Percentiles rank a stretch among this genome's conserved stretches.
Conservation (phyloP, 139 green algal genomes). For the Deuterostichococcus epilithicus region DNA sequence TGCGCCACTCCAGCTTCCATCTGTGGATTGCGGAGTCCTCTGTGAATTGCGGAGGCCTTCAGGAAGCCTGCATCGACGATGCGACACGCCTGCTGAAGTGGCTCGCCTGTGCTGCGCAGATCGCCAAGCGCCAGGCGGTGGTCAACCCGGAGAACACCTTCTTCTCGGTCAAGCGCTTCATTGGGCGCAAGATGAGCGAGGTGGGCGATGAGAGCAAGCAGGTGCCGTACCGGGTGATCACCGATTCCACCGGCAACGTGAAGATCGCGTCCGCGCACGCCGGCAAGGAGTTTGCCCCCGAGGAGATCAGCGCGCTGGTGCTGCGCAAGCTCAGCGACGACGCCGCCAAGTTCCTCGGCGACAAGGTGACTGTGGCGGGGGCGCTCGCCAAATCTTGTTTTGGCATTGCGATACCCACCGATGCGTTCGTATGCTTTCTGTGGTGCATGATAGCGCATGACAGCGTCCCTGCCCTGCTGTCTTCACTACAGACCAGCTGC, state of each 20-base stretch:
- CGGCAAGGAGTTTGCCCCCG: slow-evolving; percentile 93
- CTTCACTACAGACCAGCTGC: neutral
- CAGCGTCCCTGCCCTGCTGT: neutral
- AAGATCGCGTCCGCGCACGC: slow-evolving; percentile 91
- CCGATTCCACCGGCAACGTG: slow-evolving; percentile 85
- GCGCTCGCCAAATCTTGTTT: too few relatives aligned
- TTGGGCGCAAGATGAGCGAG: slow-evolving; percentile 90
- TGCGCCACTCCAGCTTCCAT: too few relatives aligned
- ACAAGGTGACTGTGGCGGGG: slow-evolving; percentile 55
- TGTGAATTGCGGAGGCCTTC: too few relatives aligned
- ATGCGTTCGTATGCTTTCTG: too few relatives aligned
- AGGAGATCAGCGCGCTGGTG: slow-evolving; percentile 93
- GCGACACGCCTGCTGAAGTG: too few relatives aligned
- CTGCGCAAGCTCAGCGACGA: slow-evolving; percentile 81
- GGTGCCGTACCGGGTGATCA: slow-evolving; percentile 59
- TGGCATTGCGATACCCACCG: too few relatives aligned
- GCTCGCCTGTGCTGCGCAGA: too few relatives aligned
- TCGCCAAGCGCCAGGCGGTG: slow-evolving; percentile 97
- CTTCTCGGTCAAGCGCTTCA: slow-evolving; percentile 99
- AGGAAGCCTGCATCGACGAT: too few relatives aligned
- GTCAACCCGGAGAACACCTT: slow-evolving; percentile 99
- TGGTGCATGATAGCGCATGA: too few relatives aligned
- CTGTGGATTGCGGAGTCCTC: too few relatives aligned
- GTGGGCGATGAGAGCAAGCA: slow-evolving; percentile 89
- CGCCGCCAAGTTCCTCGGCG: slow-evolving; percentile 75